Evolutionary conservation across 768 basidiomycete genomes (phyloP).

Genomic region (Russula vinacea): DNA sequence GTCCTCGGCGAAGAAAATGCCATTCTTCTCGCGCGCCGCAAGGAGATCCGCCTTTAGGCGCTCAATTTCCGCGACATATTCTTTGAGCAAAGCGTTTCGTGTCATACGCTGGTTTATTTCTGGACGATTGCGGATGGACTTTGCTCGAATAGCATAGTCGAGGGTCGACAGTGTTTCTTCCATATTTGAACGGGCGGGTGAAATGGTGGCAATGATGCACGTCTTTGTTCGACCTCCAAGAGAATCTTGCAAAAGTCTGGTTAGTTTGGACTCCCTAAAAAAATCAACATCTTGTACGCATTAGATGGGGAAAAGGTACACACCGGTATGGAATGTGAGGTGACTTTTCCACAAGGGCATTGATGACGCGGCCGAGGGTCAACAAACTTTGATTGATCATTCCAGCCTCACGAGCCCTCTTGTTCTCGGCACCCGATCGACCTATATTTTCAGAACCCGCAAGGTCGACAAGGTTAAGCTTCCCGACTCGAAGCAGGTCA

Average conservation of each 20-base stretch:
- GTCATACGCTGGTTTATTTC: constrained; percentile 95
- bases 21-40: constrained; percentile 93
- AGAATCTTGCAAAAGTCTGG: constrained; percentile 97
- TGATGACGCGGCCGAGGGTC: constrained; percentile 96
- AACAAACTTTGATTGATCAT: constrained; percentile 98
- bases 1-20: constrained; percentile 90
- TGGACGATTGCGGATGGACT: constrained; percentile 92
- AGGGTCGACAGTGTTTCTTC: constrained; percentile 98
- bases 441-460: constrained; percentile 98
- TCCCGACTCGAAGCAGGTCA: constrained; percentile 88
- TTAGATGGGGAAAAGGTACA: constrained; percentile 29
- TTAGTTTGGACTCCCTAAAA: constrained; percentile 90
- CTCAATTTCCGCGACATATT: constrained; percentile 92
- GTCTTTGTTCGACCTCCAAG: constrained; percentile 96
- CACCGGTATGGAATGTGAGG: constrained; percentile 93
- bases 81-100: constrained; percentile 85
- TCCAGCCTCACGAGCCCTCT: constrained; percentile 92
- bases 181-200: constrained; percentile 88
- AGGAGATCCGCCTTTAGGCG: constrained; percentile 85
- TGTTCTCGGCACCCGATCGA: constrained; percentile 91
- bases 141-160: constrained; percentile 93
- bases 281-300: background rate
- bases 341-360: constrained; percentile 88
- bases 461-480: constrained; percentile 94
- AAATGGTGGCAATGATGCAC: constrained; percentile 94